Percentiles rank a stretch among this genome's conserved stretches.
These are phyloP conservation scores for Wallacemonas collosoma DNA, from an alignment of 208 protist species.

Conservation along the genomic window DNA sequence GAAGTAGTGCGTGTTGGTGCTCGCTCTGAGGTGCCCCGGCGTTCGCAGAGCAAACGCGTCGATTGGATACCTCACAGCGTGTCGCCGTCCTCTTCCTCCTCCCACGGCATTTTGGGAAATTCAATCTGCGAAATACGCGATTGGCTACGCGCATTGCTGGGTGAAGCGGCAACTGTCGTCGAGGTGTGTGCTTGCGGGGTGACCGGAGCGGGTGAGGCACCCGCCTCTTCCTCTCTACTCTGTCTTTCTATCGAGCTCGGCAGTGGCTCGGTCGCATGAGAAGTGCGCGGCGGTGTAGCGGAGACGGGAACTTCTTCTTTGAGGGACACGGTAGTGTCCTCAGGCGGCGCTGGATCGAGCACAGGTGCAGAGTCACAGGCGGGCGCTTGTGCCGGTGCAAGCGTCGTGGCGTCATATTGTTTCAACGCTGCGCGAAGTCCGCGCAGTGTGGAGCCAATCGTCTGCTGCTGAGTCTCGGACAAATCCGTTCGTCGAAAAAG, in stretches of 20 bases:
- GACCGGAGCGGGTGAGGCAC: not conserved
- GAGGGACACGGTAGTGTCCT: not conserved
- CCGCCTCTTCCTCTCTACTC: not conserved
- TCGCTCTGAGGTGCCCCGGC: too few relatives aligned
- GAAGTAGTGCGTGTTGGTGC: too few relatives aligned
- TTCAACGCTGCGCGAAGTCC: conserved; percentile 27
- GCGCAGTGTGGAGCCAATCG: conserved; percentile 34
- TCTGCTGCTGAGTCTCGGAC: conserved; percentile 30
- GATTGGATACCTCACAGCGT: too few relatives aligned
- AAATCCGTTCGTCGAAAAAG: conserved; percentile 44
- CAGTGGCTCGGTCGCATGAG: too few relatives aligned
- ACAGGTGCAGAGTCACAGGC: not conserved
- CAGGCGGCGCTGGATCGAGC: not conserved
- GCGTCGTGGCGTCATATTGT: conserved; percentile 5
- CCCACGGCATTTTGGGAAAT: conserved; percentile 88
- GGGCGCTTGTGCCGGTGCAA: not conserved
- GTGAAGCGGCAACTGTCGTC: not conserved
- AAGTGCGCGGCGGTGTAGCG: too few relatives aligned
- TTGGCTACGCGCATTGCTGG: conserved; percentile 7
- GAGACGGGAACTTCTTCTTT: too few relatives aligned
- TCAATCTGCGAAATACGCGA: conserved; percentile 26
- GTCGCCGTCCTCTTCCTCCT: conserved; percentile 60
- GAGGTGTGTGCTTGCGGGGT: not conserved
- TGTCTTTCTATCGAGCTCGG: not conserved
- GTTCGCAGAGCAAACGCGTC: too few relatives aligned